These are phyloP conservation scores for Endocladia muricata DNA, from an alignment of 31 red algal species.

Conservation along the genomic window DNA sequence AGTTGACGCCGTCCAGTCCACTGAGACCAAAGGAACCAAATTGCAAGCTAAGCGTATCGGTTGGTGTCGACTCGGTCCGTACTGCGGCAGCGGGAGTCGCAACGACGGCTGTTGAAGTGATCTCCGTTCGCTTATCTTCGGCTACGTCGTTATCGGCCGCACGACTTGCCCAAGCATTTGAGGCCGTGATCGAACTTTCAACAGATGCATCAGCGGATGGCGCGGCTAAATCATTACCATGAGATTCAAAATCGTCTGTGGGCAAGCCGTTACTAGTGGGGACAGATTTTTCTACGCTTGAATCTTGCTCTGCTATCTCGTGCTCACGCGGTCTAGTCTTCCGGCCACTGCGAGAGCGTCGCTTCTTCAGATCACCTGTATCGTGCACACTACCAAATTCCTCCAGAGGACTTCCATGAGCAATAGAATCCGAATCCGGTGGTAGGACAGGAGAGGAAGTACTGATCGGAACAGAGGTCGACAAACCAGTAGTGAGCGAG, in stretches of 20 bases:
- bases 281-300: background rate
- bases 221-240: background rate
- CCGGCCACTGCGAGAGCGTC: background rate
- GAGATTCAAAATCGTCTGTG: background rate
- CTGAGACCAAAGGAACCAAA: slow-evolving; percentile 74
- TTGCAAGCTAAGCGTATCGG: slow-evolving; percentile 58
- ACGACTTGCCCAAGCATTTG: slow-evolving; percentile 38
- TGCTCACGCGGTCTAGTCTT: background rate
- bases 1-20: slow-evolving; percentile 61
- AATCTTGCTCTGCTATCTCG: background rate
- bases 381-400: background rate
- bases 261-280: background rate
- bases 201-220: slow-evolving; percentile 14
- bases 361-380: background rate
- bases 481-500: background rate
- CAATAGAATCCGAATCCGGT: no score
- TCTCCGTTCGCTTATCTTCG: slow-evolving; percentile 42
- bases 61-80: slow-evolving; percentile 21
- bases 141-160: slow-evolving; percentile 11
- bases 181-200: slow-evolving; percentile 22
- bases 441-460: no score
- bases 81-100: slow-evolving; percentile 40
- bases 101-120: slow-evolving; percentile 43
- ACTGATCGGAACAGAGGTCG: no score
- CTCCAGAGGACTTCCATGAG: background rate